A percentile compares a stretch with the other conserved stretches of the same genome.
Conservation (phyloP, 257 asterid species). For the Agastache rugosa region DNA sequence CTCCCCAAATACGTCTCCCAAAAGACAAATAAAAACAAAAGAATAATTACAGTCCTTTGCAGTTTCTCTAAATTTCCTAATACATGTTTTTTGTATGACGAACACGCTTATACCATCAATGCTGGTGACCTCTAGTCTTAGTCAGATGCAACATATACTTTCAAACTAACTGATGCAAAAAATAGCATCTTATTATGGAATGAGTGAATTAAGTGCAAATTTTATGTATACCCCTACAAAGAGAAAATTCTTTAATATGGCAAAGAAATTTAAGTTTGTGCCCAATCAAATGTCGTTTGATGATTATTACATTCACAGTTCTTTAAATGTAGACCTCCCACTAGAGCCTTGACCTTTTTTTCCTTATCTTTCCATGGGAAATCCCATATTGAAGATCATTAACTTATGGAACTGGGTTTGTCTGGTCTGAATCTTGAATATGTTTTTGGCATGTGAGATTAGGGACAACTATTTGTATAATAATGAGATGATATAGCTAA, state of each 20-base stretch:
- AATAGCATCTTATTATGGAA: background rate
- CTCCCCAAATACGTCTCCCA: background rate
- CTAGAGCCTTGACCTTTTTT: conserved; percentile 1
- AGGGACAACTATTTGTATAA: background rate
- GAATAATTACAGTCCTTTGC: background rate
- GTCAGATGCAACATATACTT: conserved; percentile 1
- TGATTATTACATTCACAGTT: conserved; percentile 2
- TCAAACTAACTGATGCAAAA: background rate
- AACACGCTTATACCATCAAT: conserved; percentile 2
- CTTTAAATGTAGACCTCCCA: background rate
- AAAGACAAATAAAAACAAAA: background rate
- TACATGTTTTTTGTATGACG: background rate
- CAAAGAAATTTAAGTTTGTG: background rate
- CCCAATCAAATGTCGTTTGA: background rate
- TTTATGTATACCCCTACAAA: background rate
- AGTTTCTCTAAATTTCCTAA: conserved; percentile 12
- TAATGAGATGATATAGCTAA: conserved; percentile 20
- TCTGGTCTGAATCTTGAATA: background rate
- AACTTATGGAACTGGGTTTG: conserved; percentile 1
- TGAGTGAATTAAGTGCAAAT: background rate
- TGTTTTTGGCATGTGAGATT: conserved; percentile 15
- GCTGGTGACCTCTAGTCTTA: conserved; percentile 4
- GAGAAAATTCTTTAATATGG: background rate
- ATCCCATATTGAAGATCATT: conserved; percentile 4
- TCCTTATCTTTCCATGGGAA: conserved; percentile 14